Percentiles rank a stretch among this genome's conserved stretches.
Conservation (phyloP, 805 yeast species). For the Pichia sporocuriosa region DNA sequence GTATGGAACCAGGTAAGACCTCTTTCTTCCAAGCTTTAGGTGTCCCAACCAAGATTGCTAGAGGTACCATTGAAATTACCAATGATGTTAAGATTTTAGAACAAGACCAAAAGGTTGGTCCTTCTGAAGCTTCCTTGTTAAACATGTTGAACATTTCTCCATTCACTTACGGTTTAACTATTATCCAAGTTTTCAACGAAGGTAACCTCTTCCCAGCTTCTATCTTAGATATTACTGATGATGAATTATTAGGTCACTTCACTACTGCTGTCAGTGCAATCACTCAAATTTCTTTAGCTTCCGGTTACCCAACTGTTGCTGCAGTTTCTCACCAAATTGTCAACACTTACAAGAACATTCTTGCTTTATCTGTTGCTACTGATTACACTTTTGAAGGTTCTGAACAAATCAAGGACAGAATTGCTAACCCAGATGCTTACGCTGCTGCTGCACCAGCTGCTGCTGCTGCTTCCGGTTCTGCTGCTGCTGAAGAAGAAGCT, state of each 20-base stretch:
- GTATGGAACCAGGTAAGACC: slow-evolving; percentile 99
- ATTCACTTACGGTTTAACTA: slow-evolving; percentile 96
- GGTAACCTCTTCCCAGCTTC: slow-evolving; percentile 97
- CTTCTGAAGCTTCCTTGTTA: slow-evolving; percentile 96
- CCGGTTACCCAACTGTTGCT: slow-evolving; percentile 99
- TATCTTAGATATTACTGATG: slow-evolving; percentile 97
- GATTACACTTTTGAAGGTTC: slow-evolving; percentile 99
- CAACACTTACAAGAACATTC: slow-evolving; percentile 98
- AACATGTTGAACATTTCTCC: slow-evolving; percentile 99
- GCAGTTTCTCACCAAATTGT: slow-evolving; percentile 98
- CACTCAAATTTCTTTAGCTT: slow-evolving; percentile 94
- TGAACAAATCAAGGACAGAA: slow-evolving; percentile 98
- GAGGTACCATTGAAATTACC: slow-evolving; percentile 99
- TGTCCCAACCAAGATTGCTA: slow-evolving; percentile 99
- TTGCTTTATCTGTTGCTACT: slow-evolving; percentile 96
- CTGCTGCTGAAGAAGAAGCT: slow-evolving; percentile 53
- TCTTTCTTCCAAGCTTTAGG: slow-evolving; percentile 99
- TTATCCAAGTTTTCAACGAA: slow-evolving; percentile 95
- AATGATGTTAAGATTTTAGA: slow-evolving; percentile 93
- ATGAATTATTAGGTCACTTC: slow-evolving; percentile 88
- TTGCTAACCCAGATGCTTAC: slow-evolving; percentile 99
- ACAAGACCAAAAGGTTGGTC: slow-evolving; percentile 87
- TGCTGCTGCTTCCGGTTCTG: slow-evolving; percentile 60
- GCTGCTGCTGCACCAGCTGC: slow-evolving; percentile 99
- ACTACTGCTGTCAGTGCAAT: slow-evolving; percentile 87